Conservation (phyloP, 139 green algal species). For the Raphidocelis subcapitata region DNA sequence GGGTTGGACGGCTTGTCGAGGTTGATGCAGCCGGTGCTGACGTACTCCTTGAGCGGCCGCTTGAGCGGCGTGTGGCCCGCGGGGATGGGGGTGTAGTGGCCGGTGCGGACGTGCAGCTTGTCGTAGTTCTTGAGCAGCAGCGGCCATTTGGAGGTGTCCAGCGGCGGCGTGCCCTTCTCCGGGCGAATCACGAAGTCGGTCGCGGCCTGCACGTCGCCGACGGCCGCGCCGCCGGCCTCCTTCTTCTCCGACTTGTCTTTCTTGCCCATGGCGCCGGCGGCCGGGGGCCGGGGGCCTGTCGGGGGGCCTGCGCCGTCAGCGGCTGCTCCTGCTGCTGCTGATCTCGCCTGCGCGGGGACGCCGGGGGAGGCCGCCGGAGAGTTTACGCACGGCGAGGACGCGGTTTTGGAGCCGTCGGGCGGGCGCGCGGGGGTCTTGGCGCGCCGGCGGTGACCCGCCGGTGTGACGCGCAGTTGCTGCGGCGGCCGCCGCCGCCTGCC, state of each 20-base stretch:
- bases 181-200: conserved; percentile 57
- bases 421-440: too few relatives aligned
- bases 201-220: conserved; percentile 11
- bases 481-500: too few relatives aligned
- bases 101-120: conserved; percentile 91
- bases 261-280: conserved; percentile 31
- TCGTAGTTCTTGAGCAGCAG: conserved; percentile 97
- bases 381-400: too few relatives aligned
- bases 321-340: too few relatives aligned
- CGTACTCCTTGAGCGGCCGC: conserved; percentile 88
- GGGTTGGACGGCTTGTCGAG: conserved; percentile 98
- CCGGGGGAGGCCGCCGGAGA: too few relatives aligned
- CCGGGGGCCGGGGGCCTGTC: too few relatives aligned
- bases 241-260: conserved; percentile 33
- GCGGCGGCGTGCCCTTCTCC: conserved; percentile 44
- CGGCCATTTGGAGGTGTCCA: conserved; percentile 96
- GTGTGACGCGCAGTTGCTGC: too few relatives aligned
- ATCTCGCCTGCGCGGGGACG: too few relatives aligned
- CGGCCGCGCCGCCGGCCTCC: conserved; percentile 6
- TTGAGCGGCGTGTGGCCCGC: conserved; percentile 87
- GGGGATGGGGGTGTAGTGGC: conserved; percentile 98
- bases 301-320: too few relatives aligned
- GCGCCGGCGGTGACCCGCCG: too few relatives aligned
- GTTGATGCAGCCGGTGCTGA: conserved; percentile 97
- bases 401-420: too few relatives aligned